Base-by-base conservation (phyloP, 2,329 filamentous ascomycete genomes). In the Aureobasidium zeae region DNA sequence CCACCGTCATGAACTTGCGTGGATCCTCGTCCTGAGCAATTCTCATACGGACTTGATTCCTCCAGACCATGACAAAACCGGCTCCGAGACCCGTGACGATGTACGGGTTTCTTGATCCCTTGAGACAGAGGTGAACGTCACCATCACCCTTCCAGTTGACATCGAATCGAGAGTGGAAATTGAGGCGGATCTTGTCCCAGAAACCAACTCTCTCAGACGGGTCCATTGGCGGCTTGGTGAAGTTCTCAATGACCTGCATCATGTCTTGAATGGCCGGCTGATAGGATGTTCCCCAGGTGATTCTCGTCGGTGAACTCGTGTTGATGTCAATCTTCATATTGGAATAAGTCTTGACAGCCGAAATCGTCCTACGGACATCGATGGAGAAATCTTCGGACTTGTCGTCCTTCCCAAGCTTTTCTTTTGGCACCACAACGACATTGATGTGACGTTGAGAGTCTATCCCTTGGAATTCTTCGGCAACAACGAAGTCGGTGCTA, bases 181-280 rank as follows among this genome's bases (percentile, higher is more conserved):
- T 88, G 26, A 98, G 73, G 44, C 91, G 76, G 39, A 98, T 88
- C 70, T 98, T 98, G 65, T 98, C 91, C 91, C 91, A 98, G 67
- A 98, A 98, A 3, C 91, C 91, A 34, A 94, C 86, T 45, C 83
- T 76, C 51, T 98, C 93, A 0, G 91, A 96, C 1, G 85, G 83
- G 60, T 98, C 93, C 20, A 95, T 72, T 50, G 89, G 88, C 6
- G 89, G 86, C 59, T 98, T 98, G 1, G 89, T 95, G 60, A 98
- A 96, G 2, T 85, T 89, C 63, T 98, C 91, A 49, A 98, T 84
- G 19, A 88, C 88, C 76, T 96, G 95, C 91, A 98, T 98, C 83
- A 96, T 94, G 58, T 98, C 93, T 61, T 98, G 91, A 36, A 98
- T 89, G 1, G 89, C 89, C 20, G 93, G 91, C 57, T 98, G 93